A percentile compares a stretch with the other conserved stretches of the same genome.
These are phyloP conservation scores for Eucalyptus regnans DNA, from an alignment of 345 rosid species.

Conservation along the genomic window DNA sequence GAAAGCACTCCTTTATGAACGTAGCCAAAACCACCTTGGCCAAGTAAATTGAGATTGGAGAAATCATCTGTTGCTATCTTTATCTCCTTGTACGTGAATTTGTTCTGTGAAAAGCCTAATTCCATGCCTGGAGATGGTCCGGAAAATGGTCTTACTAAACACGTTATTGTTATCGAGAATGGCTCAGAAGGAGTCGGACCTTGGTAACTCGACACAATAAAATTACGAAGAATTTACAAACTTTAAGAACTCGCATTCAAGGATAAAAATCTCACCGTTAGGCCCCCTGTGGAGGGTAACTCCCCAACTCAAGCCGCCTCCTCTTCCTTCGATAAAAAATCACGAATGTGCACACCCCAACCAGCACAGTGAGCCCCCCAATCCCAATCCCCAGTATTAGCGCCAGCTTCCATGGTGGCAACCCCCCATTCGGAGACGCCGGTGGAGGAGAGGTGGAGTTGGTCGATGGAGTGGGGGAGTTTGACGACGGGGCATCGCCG, in stretches of 20 bases:
- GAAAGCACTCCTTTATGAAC: too few relatives aligned
- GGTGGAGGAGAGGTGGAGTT: not conserved
- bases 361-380: slow-evolving; percentile 9
- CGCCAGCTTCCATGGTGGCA: slow-evolving; percentile 9
- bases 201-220: not conserved
- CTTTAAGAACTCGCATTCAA: not conserved
- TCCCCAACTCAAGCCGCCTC: not conserved
- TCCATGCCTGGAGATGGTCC: slow-evolving; percentile 20
- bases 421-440: not conserved
- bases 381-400: slow-evolving; percentile 7
- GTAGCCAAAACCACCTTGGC: too few relatives aligned
- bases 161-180: not conserved
- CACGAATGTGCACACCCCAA: slow-evolving; percentile 1
- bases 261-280: not conserved
- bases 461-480: not conserved
- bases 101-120: too few relatives aligned
- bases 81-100: too few relatives aligned
- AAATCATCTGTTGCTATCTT: too few relatives aligned
- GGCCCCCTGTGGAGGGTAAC: not conserved
- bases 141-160: slow-evolving; percentile 1
- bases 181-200: not conserved
- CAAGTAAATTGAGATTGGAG: too few relatives aligned
- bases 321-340: slow-evolving; percentile 4
- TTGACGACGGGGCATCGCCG: not conserved
- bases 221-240: not conserved